These are phyloP conservation scores for Melocanna baccifera DNA, from an alignment of 176 grass and related monocot species.

Conservation along the genomic window DNA sequence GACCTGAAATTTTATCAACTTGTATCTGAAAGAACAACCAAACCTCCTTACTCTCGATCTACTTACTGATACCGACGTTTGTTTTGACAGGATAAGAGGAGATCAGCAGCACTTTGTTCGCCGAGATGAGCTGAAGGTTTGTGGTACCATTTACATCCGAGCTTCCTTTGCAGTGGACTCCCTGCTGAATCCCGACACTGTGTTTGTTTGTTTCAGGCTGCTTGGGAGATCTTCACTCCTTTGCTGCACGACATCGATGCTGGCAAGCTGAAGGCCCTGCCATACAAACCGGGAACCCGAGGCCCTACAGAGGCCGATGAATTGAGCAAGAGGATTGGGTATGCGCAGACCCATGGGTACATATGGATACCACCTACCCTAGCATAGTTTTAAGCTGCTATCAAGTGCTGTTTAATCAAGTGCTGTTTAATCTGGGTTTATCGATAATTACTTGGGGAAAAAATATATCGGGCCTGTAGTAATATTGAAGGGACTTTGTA, in stretches of 20 bases:
- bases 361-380: slow-evolving; percentile 85
- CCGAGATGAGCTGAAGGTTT: slow-evolving; percentile 85
- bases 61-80: not conserved
- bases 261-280: slow-evolving; percentile 59
- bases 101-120: slow-evolving; percentile 98
- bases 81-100: slow-evolving; percentile 75
- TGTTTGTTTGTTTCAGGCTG: slow-evolving; percentile 58
- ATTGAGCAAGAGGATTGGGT: slow-evolving; percentile 63
- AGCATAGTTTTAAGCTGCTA: slow-evolving; percentile 17
- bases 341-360: slow-evolving; percentile 85
- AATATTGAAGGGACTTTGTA: not conserved
- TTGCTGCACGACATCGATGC: slow-evolving; percentile 80
- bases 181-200: not conserved
- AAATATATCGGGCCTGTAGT: not conserved
- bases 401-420: not conserved
- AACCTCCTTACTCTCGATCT: not conserved
- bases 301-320: slow-evolving; percentile 75
- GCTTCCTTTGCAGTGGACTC: not conserved
- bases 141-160: not conserved
- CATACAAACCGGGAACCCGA: slow-evolving; percentile 63
- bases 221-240: slow-evolving; percentile 97
- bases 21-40: not conserved
- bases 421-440: not conserved
- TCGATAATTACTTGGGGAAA: not conserved
- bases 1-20: not conserved